Evolutionary conservation across 108 stramenopile species (phyloP), one percentile per base, ranked within the genome.

Genomic region (Skeletonema menzelii): DNA sequence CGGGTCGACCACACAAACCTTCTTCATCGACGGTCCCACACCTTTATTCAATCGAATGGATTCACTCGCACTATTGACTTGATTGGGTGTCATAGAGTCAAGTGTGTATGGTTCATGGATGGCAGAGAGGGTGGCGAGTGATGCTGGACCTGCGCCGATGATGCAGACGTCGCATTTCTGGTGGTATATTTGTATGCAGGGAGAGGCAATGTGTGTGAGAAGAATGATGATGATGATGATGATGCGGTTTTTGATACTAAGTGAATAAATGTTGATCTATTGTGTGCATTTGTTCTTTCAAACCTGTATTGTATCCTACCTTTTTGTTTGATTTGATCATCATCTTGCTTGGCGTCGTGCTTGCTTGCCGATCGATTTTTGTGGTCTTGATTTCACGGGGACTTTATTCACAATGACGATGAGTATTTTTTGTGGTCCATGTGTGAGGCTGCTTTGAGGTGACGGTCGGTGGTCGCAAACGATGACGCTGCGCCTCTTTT

Each of bases 141-240:
- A 86, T 1, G 85, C 88, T 17, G 91, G 91, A 2, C 91, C 91
- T 17, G 82, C 69, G 10, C 91, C 91, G 28, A 89, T 69, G 72
- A 91, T 91, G 67, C 79, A 81, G 28, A 91, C 72, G 46, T 91
- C 88, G 57, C 46, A 86, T 8, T 15, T 0, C 40, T 42, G 35
- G 35, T 42, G 15, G 8, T n/a, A n/a, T n/a, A n/a, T n/a, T n/a
- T n/a, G n/a, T n/a, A n/a, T n/a, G n/a, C n/a, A n/a, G n/a, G n/a
- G n/a, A 7, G 35, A 35, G 5, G 35, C 8, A 6, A 35, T 35
- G 5, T 8, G 5, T 0, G 1, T 35, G 35, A 35, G 35, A 35
- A 5, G 8, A 2, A 42, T 42, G 40, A 42, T 42, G 15, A 10
- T 40, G 38, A 34, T 0, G 35, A 35, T 2, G 8, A 35, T 35